Conservation (phyloP, 1,139 yeast species). For the Suhomyces wounanorum region DNA sequence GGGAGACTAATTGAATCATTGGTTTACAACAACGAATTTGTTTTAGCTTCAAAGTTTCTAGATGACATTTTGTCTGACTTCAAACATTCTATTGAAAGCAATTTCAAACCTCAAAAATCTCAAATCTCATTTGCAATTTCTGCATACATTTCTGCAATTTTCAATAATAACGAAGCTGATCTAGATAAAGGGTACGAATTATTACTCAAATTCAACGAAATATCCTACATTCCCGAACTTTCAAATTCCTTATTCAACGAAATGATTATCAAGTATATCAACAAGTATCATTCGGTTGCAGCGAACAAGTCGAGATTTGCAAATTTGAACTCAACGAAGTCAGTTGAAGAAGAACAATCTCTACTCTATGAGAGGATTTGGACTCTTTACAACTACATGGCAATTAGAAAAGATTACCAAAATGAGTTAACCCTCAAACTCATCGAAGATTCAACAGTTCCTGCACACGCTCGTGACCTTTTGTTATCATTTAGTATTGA, state of each 20-base stretch:
- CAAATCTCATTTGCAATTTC: slow-evolving; percentile 37
- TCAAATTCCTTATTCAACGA: slow-evolving; percentile 34
- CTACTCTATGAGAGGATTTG: slow-evolving; percentile 27
- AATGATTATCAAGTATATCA: slow-evolving; percentile 30
- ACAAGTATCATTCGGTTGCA: slow-evolving; percentile 24
- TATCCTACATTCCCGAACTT: slow-evolving; percentile 43
- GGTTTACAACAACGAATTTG: slow-evolving; percentile 49
- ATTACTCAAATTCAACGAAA: slow-evolving; percentile 31
- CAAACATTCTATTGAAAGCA: slow-evolving; percentile 21
- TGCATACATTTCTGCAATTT: slow-evolving; percentile 31
- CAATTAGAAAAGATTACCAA: slow-evolving; percentile 43
- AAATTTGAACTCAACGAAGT: neutral
- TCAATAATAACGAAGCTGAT: slow-evolving; percentile 19
- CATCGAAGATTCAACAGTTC: neutral
- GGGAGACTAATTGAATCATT: slow-evolving; percentile 53
- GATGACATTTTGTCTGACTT: slow-evolving; percentile 45
- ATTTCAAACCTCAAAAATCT: slow-evolving; percentile 22
- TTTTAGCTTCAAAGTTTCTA: slow-evolving; percentile 55
- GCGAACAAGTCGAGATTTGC: neutral
- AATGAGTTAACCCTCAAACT: slow-evolving; percentile 8
- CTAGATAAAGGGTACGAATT: slow-evolving; percentile 30
- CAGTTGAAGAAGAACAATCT: neutral
- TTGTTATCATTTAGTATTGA: slow-evolving; percentile 37
- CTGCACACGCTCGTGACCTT: slow-evolving; percentile 30
- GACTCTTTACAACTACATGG: slow-evolving; percentile 37